phyloP scores from a whole-genome alignment of 805 yeast species.

The Candida silvicultrix region DNA sequence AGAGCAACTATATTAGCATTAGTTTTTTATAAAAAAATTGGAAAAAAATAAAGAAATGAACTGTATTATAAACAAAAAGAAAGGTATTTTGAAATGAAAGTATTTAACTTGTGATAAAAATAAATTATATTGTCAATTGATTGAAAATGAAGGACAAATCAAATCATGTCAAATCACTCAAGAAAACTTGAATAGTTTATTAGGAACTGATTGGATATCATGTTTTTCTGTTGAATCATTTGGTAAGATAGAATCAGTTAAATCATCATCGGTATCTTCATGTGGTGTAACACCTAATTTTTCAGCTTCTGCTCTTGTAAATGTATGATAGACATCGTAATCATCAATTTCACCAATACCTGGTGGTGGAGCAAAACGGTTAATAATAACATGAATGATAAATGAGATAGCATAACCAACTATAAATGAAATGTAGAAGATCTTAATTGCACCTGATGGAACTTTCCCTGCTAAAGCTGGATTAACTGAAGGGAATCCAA shows the following conservation, averaged over 20 bases:
- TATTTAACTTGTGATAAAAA: too few species aligned
- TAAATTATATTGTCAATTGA: too few species aligned
- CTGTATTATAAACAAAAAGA: too few species aligned
- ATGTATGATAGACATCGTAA: conserved; percentile 28
- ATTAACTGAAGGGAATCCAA: conserved; percentile 30
- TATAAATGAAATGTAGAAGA: conserved; percentile 21
- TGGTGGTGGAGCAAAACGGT: conserved; percentile 22
- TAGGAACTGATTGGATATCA: neutral
- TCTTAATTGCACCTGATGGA: conserved; percentile 21
- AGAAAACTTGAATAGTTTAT: neutral
- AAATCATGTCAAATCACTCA: neutral
- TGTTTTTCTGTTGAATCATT: neutral
- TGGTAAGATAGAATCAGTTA: neutral
- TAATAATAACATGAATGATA: conserved; percentile 16
- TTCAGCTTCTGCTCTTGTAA: conserved; percentile 27
- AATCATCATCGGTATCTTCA: conserved; percentile 6
- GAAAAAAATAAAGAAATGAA: too few species aligned
- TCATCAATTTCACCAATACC: conserved; percentile 25
- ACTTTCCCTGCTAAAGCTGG: conserved; percentile 20
- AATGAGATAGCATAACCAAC: conserved; percentile 21
- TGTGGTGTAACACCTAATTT: conserved; percentile 25
- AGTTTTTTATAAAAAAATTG: too few species aligned
- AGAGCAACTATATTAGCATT: too few species aligned
- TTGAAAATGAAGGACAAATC: too few species aligned
- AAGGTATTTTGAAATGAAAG: neutral